Base-by-base conservation (phyloP, 2,329 filamentous ascomycete species). In the Juglanconis oblonga region DNA sequence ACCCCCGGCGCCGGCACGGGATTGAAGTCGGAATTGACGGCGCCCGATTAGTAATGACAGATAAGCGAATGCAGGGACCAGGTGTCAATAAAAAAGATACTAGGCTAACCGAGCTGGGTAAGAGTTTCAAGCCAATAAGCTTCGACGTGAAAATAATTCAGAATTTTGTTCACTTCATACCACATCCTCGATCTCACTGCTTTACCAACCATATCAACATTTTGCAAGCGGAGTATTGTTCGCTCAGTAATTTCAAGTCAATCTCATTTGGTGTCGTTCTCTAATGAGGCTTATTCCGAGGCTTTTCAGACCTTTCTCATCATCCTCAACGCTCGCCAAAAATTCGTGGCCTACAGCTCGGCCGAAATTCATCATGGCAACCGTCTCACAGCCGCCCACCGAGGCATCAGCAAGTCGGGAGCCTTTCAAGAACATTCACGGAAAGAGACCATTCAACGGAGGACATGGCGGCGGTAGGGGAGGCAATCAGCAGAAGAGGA, bases 401-500 rank as follows among this genome's bases (percentile, higher is more conserved):
- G 59, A 58, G 36, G 50, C 59, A 50, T 13, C 51, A 55, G 35
- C 29, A 7, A 58, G 33, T 17, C 31, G 45, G 38, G 56, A 55
- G 13, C n/a, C 32, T 2, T 17, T 5, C 35, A 48, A 17, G 32
- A 49, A 44, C 8, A 31, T 29, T 13, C 42, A 44, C 14, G 52
- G 51, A 5, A 64, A 64, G 24, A 47, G 62, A 11, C 49, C 59
- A 4, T 59, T 62, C 47, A 52, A 52, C 14, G 55, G 55, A 1
- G 54, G 50, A 2, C 36, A 57, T 2, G 56, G 57, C 14, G 57
- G 56, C 0, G 47, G 32, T 14, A 44, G 31, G 14, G 62, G 55
- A 13, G 38, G 38, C 2, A 38, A 7, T 11, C 47, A 77, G 64
- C 70, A 75, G 55, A 82, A 82, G 67, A 84, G 83, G 72, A 79